Conservation (phyloP, 1,139 yeast genomes). For the Pneumocystis sp. region DNA sequence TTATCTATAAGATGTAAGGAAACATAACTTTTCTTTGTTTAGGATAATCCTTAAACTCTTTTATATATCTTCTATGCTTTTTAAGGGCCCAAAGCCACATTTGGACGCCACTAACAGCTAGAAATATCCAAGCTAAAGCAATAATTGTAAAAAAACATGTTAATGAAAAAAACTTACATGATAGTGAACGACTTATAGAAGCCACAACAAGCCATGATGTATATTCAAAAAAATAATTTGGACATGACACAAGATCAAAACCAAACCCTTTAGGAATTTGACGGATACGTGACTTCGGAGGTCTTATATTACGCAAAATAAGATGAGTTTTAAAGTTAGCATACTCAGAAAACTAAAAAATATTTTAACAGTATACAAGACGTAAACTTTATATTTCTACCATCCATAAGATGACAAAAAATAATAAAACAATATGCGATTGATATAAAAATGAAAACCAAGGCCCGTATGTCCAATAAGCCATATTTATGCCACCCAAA, state of each 20-base stretch:
- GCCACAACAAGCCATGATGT: slow-evolving; percentile 60
- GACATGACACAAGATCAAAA: slow-evolving; percentile 35
- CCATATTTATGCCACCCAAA: slow-evolving; percentile 59
- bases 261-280: slow-evolving; percentile 41
- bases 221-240: slow-evolving; percentile 82
- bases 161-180: slow-evolving; percentile 6
- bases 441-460: slow-evolving; percentile 15
- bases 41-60: slow-evolving; percentile 60
- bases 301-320: slow-evolving; percentile 43
- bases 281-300: slow-evolving; percentile 32
- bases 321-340: slow-evolving; percentile 61
- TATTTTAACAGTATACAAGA: neutral
- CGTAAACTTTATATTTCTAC: neutral
- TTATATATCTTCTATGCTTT: slow-evolving; percentile 51
- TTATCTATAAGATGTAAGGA: slow-evolving; percentile 36
- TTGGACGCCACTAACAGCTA: slow-evolving; percentile 55
- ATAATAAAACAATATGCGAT: slow-evolving; percentile 11
- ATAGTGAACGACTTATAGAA: slow-evolving; percentile 58
- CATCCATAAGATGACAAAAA: slow-evolving; percentile 34
- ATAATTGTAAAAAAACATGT: neutral
- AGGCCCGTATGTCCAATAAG: slow-evolving; percentile 60
- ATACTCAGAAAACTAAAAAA: slow-evolving; percentile 36
- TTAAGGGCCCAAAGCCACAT: slow-evolving; percentile 70
- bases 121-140: slow-evolving; percentile 42
- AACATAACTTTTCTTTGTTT: slow-evolving; percentile 50